phyloP scores from a whole-genome alignment of 2,329 filamentous ascomycete genomes.

The Aspergillus oerlinghausenensis region DNA sequence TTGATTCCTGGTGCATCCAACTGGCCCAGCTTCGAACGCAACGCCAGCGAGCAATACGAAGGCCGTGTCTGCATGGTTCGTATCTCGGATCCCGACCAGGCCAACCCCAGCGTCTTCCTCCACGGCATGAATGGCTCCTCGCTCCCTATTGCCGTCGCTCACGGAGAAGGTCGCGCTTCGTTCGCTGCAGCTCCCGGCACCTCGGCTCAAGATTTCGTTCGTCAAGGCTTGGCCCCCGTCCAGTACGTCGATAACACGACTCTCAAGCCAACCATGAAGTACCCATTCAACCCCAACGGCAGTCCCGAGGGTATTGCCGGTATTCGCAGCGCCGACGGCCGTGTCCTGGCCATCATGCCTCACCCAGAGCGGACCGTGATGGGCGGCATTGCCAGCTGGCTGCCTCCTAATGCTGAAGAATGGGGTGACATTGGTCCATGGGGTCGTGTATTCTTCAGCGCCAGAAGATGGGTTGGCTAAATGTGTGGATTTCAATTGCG shows the following conservation, averaged over 20 bases:
- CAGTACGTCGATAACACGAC: conserved; percentile 82
- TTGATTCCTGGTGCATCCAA: conserved; percentile 76
- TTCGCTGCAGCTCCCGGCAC: conserved; percentile 54
- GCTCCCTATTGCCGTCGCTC: conserved; percentile 81
- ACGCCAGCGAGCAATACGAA: conserved; percentile 84
- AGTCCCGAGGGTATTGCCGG: conserved; percentile 77
- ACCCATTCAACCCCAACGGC: conserved; percentile 88
- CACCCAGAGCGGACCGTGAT: conserved; percentile 88
- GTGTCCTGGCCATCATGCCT: conserved; percentile 86
- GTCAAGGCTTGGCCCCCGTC: conserved; percentile 67
- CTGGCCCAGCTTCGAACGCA: conserved; percentile 86
- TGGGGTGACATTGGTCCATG: conserved; percentile 84
- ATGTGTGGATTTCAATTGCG: background rate
- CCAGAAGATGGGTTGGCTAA: conserved; percentile 77
- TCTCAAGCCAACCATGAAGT: conserved; percentile 66
- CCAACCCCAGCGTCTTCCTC: conserved; percentile 72
- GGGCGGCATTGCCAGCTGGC: conserved; percentile 71
- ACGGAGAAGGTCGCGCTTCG: conserved; percentile 81
- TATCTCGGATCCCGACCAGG: conserved; percentile 59
- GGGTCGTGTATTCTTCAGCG: conserved; percentile 81
- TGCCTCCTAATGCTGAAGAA: conserved; percentile 58
- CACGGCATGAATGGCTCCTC: conserved; percentile 79
- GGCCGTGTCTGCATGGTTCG: conserved; percentile 81
- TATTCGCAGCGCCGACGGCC: conserved; percentile 70
- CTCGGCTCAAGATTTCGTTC: conserved; percentile 50